phyloP scores from a whole-genome alignment of 345 rosid genomes.

The Acer negundo region DNA sequence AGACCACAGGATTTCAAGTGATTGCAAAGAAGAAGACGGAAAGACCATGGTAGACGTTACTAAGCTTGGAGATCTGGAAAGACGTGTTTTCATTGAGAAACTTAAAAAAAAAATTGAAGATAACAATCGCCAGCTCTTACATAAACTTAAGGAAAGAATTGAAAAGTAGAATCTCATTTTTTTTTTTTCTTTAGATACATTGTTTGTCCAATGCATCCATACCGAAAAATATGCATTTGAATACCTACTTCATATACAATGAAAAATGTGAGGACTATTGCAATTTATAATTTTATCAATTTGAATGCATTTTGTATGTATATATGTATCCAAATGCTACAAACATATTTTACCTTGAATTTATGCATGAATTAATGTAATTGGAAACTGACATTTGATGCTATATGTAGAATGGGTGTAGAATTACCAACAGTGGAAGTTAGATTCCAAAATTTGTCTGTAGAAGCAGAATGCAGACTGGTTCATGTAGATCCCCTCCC shows the following conservation, averaged over 20 bases:
- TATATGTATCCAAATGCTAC: too few relatives aligned
- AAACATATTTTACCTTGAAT: too few relatives aligned
- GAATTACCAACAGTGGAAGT: constrained; percentile 43
- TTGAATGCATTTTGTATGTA: too few relatives aligned
- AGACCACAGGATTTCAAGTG: constrained; percentile 6
- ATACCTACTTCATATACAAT: not conserved
- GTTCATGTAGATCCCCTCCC: constrained; percentile 43
- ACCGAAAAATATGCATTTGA: not conserved
- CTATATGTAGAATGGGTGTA: constrained; percentile 32
- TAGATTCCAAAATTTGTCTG: constrained; percentile 24
- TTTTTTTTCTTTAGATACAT: too few relatives aligned
- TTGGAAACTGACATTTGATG: not conserved
- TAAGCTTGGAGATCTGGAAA: constrained; percentile 35
- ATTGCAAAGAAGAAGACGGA: not conserved
- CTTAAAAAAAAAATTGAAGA: constrained; percentile 39
- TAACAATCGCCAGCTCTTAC: constrained; percentile 40
- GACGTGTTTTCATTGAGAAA: constrained; percentile 41
- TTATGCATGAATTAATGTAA: too few relatives aligned
- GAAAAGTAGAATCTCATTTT: constrained; percentile 29
- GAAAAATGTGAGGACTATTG: too few relatives aligned
- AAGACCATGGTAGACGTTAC: constrained; percentile 36
- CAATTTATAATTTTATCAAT: too few relatives aligned
- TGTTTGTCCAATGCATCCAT: too few relatives aligned
- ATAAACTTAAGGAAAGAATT: constrained; percentile 37
- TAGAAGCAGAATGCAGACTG: constrained; percentile 39